A percentile compares a stretch with the other conserved stretches of the same genome.
phyloP scores from a whole-genome alignment of 1,139 yeast species.

The Debaryomyces singareniensis region DNA sequence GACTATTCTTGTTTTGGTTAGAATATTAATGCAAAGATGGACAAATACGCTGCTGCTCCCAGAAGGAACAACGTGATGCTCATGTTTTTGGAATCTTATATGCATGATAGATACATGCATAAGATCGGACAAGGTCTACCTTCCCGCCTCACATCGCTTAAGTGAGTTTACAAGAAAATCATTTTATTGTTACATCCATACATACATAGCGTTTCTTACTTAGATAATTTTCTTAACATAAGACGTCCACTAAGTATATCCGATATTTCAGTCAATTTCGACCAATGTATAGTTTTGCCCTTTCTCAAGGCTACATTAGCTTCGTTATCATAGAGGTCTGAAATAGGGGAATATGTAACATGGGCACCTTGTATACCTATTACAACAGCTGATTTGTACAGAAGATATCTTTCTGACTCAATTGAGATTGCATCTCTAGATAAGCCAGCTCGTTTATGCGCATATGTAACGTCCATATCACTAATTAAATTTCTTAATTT shows the following conservation, averaged over 20 bases:
- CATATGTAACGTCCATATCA: background rate
- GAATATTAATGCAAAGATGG: too few relatives aligned
- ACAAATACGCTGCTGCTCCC: too few relatives aligned
- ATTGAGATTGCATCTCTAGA: background rate
- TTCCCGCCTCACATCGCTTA: too few relatives aligned
- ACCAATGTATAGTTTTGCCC: constrained; percentile 67
- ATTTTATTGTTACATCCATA: too few relatives aligned
- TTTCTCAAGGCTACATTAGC: constrained; percentile 59
- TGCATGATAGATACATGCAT: too few relatives aligned
- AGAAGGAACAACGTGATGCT: too few relatives aligned
- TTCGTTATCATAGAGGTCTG: constrained; percentile 49
- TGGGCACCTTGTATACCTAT: constrained; percentile 66
- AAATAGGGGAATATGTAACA: constrained; percentile 49
- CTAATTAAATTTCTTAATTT: background rate
- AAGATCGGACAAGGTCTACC: too few relatives aligned
- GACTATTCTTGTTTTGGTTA: too few relatives aligned
- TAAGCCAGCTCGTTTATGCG: background rate
- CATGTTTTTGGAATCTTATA: too few relatives aligned
- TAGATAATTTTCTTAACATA: constrained; percentile 34
- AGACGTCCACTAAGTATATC: constrained; percentile 68
- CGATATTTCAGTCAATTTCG: constrained; percentile 47
- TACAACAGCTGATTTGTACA: constrained; percentile 37
- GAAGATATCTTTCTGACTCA: background rate
- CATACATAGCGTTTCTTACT: too few relatives aligned
- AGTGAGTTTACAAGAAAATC: too few relatives aligned